Conservation (phyloP, 495 filamentous ascomycete genomes). For the Aspergillus hancockii region DNA sequence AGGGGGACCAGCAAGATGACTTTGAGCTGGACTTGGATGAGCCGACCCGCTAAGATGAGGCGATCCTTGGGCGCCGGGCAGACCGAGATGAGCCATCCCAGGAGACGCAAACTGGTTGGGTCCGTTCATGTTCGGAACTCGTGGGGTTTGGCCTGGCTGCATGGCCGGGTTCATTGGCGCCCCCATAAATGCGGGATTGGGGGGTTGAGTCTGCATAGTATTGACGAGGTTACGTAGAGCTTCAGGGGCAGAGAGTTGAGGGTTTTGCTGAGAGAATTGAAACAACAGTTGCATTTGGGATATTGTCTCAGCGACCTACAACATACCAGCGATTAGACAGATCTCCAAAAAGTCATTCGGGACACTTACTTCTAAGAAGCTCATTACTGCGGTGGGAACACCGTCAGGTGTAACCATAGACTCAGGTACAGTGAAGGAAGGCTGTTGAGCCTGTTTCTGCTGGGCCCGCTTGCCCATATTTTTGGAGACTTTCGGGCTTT, state of each 20-base stretch:
- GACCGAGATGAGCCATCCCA: slow-evolving; percentile 48
- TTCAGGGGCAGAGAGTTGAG: slow-evolving; percentile 56
- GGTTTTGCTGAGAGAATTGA: slow-evolving; percentile 58
- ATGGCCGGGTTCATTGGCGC: slow-evolving; percentile 38
- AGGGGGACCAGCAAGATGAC: slow-evolving; percentile 41
- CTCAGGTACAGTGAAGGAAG: slow-evolving; percentile 57
- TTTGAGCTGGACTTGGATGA: slow-evolving; percentile 49
- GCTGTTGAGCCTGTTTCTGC: slow-evolving; percentile 55
- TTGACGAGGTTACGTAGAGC: slow-evolving; percentile 63
- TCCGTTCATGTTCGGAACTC: slow-evolving; percentile 28
- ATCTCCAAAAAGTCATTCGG: not conserved
- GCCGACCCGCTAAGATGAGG: slow-evolving; percentile 48
- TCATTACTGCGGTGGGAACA: slow-evolving; percentile 56
- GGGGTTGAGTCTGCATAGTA: slow-evolving; percentile 35
- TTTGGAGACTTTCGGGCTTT: slow-evolving; percentile 71
- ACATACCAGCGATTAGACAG: not conserved
- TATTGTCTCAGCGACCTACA: slow-evolving; percentile 70
- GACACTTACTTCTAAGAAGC: slow-evolving; percentile 66
- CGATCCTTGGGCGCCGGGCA: slow-evolving; percentile 46
- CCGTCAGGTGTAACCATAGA: slow-evolving; percentile 66
- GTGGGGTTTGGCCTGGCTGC: slow-evolving; percentile 39
- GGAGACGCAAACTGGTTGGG: slow-evolving; percentile 55
- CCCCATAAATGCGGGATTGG: slow-evolving; percentile 32
- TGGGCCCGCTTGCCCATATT: slow-evolving; percentile 49
- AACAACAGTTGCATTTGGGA: slow-evolving; percentile 73